phyloP scores from a whole-genome alignment of 2,329 filamentous ascomycete species.

The Curvularia spicifera region DNA sequence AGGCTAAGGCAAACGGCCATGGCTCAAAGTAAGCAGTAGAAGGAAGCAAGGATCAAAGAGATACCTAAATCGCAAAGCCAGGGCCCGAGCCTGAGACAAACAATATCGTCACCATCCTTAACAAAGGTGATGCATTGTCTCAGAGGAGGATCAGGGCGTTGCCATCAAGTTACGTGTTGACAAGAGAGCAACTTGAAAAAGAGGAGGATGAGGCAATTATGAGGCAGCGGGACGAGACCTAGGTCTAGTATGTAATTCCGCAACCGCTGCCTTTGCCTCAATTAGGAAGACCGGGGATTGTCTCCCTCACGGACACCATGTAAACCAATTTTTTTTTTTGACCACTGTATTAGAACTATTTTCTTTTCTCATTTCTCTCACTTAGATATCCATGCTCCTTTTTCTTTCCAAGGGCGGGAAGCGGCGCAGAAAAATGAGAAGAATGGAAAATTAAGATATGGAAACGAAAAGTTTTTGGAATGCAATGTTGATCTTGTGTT shows the following conservation, averaged over 20 bases:
- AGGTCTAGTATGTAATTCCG: background rate
- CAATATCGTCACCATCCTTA: conserved; percentile 33
- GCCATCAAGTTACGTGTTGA: background rate
- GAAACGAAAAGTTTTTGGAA: no score
- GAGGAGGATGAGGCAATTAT: background rate
- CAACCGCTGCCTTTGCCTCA: background rate
- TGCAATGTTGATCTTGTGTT: no score
- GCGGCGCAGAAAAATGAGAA: no score
- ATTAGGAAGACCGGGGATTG: background rate
- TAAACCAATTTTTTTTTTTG: background rate
- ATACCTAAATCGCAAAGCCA: conserved; percentile 21
- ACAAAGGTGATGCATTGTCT: conserved; percentile 30
- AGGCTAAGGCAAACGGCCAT: conserved; percentile 19
- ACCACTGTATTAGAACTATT: conserved; percentile 5
- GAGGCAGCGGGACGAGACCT: background rate
- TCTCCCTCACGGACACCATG: background rate
- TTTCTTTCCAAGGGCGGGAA: no score
- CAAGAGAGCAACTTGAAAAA: background rate
- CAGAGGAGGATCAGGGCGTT: conserved; percentile 2
- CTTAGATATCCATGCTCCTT: background rate
- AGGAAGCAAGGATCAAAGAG: conserved; percentile 20
- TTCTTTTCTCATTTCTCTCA: background rate
- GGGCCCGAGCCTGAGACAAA: conserved; percentile 36
- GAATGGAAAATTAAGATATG: no score
- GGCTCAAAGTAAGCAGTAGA: conserved; percentile 26